These are phyloP conservation scores for Hebeloma cylindrosporum DNA, from an alignment of 768 basidiomycete species.

Conservation along the genomic window DNA sequence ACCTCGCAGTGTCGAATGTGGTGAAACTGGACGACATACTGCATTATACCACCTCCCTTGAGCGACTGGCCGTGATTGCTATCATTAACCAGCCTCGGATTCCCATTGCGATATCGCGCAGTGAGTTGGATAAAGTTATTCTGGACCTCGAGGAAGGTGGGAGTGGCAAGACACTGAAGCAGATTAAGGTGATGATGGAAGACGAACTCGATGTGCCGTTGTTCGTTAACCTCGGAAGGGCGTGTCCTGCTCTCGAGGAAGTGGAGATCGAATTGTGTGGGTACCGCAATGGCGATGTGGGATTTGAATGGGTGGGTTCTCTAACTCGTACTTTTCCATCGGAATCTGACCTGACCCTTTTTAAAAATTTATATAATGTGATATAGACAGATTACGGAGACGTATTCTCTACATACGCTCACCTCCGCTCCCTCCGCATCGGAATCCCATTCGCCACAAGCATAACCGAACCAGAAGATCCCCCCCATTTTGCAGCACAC, in stretches of 20 bases:
- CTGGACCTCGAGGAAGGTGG: constrained; percentile 27
- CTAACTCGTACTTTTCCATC: not conserved
- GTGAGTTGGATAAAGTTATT: constrained; percentile 34
- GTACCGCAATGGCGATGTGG: constrained; percentile 39
- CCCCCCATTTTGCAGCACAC: too few relatives aligned
- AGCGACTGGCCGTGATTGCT: constrained; percentile 36
- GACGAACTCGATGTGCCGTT: constrained; percentile 36
- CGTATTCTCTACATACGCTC: constrained; percentile 27
- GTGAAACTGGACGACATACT: constrained; percentile 33
- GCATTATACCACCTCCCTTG: constrained; percentile 29
- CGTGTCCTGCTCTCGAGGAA: constrained; percentile 37
- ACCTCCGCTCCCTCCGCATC: constrained; percentile 31
- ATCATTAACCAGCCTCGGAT: constrained; percentile 37
- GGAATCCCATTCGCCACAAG: constrained; percentile 40
- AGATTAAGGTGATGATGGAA: constrained; percentile 41
- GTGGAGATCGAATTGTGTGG: constrained; percentile 45
- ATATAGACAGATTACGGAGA: constrained; percentile 34
- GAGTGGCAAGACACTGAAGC: constrained; percentile 23
- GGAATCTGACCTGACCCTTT: too few relatives aligned
- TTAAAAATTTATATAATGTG: too few relatives aligned
- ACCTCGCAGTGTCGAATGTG: constrained; percentile 39
- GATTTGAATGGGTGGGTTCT: constrained; percentile 38
- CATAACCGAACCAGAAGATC: constrained; percentile 30
- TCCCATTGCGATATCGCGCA: constrained; percentile 34
- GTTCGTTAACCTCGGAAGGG: constrained; percentile 28